Base-by-base conservation (phyloP, 305 asterid species). In the Solanum aculeatissimum region DNA sequence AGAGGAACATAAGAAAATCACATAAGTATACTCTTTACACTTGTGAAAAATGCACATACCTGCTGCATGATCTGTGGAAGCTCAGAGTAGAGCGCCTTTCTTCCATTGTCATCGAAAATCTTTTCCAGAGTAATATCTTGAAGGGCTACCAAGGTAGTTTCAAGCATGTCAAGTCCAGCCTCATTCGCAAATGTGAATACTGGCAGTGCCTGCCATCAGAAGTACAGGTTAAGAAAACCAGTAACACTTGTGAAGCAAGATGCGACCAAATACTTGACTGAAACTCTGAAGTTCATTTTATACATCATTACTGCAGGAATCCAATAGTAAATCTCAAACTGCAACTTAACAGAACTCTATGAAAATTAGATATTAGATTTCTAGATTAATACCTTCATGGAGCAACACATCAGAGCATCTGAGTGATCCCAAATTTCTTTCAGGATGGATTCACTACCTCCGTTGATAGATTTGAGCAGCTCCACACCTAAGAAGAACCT, bases 151-250 rank as follows among this genome's bases (percentile, higher is more conserved):
- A 94, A 84, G 58, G 98, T 95, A 16, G 99, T 97, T 92, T 95
- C 99, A 0, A 97, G 98, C 98, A 97, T 95, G 85, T 95, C 98
- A 51, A 97, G 98, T 53, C 99, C 99, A 0, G 95, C 98, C 89
- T 97, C 98, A 77, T 97, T 97, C 6, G 98, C 97, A 16, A 97
- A 97, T 3, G 96, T 93, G 91, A 97, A 93, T 68, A 92, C 97
- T 19, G 99, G 98, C 92, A 93, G 82, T 29, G 95, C 92, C 99
- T 97, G 93, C 90, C 45, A 77, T 51, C 63, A 69, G 18, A 77
- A 51, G 18, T 27, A 5, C 47, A 49, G 23, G 63, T 77, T 51
- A 51, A 51, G 82, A 77, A 29, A 29, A 77, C 42, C 47, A 51
- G 45, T 5, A 43, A 74, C 81, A 23, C 35, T 45, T 72, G 80